Evolutionary conservation across 768 basidiomycete genomes (phyloP).

Genomic region (Tulasnella sp.): DNA sequence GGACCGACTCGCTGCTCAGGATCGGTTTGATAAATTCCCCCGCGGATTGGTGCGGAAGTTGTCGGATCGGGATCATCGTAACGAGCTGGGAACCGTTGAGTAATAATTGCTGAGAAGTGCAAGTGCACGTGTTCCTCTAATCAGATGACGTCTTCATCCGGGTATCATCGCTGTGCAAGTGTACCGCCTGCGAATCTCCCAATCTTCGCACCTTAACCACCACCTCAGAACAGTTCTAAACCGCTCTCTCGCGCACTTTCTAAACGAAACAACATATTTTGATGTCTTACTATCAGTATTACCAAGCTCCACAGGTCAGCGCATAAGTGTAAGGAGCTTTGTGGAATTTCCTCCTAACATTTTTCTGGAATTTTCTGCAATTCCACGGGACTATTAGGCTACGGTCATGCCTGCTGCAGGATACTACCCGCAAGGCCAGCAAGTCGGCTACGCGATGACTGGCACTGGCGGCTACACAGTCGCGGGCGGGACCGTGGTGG

Average conservation of each 20-base stretch:
- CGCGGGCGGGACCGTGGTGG: background rate
- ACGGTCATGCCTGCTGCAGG: background rate
- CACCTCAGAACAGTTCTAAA: conserved; percentile 4
- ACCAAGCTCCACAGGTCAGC: background rate
- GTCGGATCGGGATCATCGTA: background rate
- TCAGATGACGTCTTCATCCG: background rate
- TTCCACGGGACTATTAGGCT: background rate
- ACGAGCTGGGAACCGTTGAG: background rate
- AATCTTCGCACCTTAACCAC: background rate
- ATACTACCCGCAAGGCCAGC: background rate
- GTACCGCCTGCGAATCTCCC: background rate
- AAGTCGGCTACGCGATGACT: background rate
- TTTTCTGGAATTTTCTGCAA: too few relatives aligned
- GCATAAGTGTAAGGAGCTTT: background rate
- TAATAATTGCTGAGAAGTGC: conserved; percentile 3
- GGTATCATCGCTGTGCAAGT: background rate
- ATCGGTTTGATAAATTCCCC: too few relatives aligned
- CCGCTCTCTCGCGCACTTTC: background rate
- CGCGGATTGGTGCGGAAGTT: background rate
- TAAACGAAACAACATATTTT: background rate
- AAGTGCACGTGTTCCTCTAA: background rate
- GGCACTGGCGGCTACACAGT: background rate
- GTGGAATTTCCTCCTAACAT: background rate
- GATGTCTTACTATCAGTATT: background rate
- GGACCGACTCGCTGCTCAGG: too few relatives aligned